A percentile compares a stretch with the other conserved stretches of the same genome.
These are phyloP conservation scores for Verticillium isaacii DNA, from an alignment of 2,329 filamentous ascomycete genomes.

Conservation along the genomic window DNA sequence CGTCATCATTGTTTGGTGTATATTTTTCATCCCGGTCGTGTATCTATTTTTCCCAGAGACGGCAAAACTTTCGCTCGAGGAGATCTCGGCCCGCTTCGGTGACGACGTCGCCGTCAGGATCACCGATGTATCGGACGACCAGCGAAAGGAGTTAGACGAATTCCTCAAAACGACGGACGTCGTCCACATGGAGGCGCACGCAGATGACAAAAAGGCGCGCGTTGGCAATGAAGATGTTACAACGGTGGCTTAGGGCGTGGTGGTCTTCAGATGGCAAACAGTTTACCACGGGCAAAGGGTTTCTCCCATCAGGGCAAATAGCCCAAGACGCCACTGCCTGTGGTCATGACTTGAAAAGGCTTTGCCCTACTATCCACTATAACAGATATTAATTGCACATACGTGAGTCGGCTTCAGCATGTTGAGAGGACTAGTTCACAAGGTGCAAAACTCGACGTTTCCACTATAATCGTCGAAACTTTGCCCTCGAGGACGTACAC, in stretches of 20 bases:
- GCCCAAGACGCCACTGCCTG: too few relatives aligned
- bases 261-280: too few relatives aligned
- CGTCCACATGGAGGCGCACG: slow-evolving; percentile 2
- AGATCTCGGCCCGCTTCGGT: slow-evolving; percentile 40
- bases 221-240: slow-evolving; percentile 7
- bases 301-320: too few relatives aligned
- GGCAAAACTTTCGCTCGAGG: slow-evolving; percentile 36
- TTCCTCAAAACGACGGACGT: slow-evolving; percentile 11
- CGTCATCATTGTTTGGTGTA: slow-evolving; percentile 37
- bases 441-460: too few relatives aligned
- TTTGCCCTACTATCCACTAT: too few relatives aligned
- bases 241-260: slow-evolving; percentile 1
- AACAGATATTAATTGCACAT: too few relatives aligned
- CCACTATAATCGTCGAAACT: too few relatives aligned
- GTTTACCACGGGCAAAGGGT: too few relatives aligned
- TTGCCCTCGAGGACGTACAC: too few relatives aligned
- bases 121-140: slow-evolving; percentile 32
- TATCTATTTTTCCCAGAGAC: slow-evolving; percentile 40
- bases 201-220: neutral
- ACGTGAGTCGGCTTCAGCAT: too few relatives aligned
- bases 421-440: too few relatives aligned
- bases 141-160: slow-evolving; percentile 13
- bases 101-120: slow-evolving; percentile 44
- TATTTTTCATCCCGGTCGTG: slow-evolving; percentile 30
- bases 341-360: too few relatives aligned